phyloP scores from a whole-genome alignment of 345 rosid genomes.

The Euclidium syriacum region DNA sequence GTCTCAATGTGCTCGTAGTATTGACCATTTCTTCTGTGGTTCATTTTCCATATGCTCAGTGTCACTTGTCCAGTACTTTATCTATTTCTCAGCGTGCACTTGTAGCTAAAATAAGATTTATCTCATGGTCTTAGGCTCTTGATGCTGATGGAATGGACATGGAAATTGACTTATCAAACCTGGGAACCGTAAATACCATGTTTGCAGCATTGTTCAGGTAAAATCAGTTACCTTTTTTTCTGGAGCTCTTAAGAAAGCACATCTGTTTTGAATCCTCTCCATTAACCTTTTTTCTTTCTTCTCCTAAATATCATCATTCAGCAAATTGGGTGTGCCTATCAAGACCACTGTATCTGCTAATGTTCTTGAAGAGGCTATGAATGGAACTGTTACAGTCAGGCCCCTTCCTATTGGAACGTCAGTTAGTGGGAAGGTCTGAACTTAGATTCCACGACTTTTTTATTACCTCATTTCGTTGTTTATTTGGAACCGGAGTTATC shows the following conservation, averaged over 20 bases:
- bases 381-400: constrained; percentile 96
- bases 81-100: no score
- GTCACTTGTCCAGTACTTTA: no score
- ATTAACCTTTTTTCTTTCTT: not conserved
- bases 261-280: constrained; percentile 8
- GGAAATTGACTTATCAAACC: constrained; percentile 97
- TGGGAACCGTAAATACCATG: constrained; percentile 97
- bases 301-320: constrained; percentile 20
- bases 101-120: not conserved
- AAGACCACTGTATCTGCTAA: constrained; percentile 95
- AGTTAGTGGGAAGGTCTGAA: constrained; percentile 91
- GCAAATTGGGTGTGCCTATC: constrained; percentile 99
- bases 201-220: constrained; percentile 99
- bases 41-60: no score
- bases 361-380: constrained; percentile 96
- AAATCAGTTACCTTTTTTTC: not conserved
- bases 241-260: not conserved
- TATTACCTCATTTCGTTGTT: not conserved
- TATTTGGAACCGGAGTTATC: not conserved
- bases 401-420: constrained; percentile 99
- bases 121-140: constrained; percentile 54
- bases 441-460: not conserved
- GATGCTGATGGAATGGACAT: constrained; percentile 88
- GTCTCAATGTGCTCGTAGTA: not conserved
- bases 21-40: not conserved